Base-by-base conservation (phyloP, 805 yeast species). In the Saturnispora mendoncae region DNA sequence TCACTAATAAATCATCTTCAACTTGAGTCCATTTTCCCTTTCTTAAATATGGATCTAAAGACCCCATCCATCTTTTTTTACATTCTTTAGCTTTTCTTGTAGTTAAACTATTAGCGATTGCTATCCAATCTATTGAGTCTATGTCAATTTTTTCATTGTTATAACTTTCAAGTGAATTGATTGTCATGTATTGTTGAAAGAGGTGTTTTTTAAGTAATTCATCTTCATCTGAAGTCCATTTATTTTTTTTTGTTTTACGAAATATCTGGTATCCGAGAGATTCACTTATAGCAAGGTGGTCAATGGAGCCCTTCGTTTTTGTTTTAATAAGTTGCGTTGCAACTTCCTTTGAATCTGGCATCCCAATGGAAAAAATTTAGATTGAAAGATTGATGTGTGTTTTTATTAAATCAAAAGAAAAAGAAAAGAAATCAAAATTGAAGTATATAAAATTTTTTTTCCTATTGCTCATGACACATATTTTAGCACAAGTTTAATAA, bases 11-110 rank as follows among this genome's bases (percentile, higher is more conserved):
- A 27, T 70, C 70, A 61, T 88, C 97, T 57, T 88, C 97, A 31
- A 72, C 81, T 12, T 69, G 58, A 1, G 92, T 82, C 97, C 97
- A 88, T 54, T 77, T 76, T 1, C 97, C 97, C 49, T 84, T 83
- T 42, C 77, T 73, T 46, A 88, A 64, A 44, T 69, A 74, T 2
- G 97, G 97, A 58, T 86, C 92, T 31, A 88, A 61, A 1, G 95
- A 84, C 47, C 80, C 81, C 14, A 75, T 66, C 97, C 97, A 88
- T 44, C 97, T 64, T 58, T 86, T 87, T 27, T 86, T 71, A 55
- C 95, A 83, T 56, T 86, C 94, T 52, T 83, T 85, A 10, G 85
- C 71, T 51, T 82, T 79, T 40, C 95, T 58, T 48, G 52, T 70
- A 5, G 13, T 23, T 57, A 63, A 70, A 54, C 45, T 63, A 49